Base-by-base conservation (phyloP, 352 stramenopile genomes). In the Thalassiosira gravida region DNA sequence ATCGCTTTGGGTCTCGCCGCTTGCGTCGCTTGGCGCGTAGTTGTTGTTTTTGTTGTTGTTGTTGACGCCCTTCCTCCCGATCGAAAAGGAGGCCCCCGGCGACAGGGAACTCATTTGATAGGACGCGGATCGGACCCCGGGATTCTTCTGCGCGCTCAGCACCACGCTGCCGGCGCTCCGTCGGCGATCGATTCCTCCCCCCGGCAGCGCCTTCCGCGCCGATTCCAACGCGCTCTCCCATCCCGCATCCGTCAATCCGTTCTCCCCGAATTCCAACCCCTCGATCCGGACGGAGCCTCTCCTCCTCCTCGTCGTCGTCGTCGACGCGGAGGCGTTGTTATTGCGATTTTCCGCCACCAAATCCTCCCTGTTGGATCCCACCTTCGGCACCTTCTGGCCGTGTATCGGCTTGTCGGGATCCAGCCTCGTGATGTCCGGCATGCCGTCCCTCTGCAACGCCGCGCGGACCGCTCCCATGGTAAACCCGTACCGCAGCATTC, bases 361-460 rank as follows among this genome's bases (percentile, higher is more conserved):
- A 25, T 58, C 18, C 29, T 25, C 18, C 1, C n/a, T 18, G 9
- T 25, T 13, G 6, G 3, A 3, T 2, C 1, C 47, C 20, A 56
- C 44, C 13, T 18, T 46, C 9, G 49, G 49, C 30, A 68, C 25
- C 24, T 57, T 65, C 16, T 78, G 69, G n/a, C 20, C 20, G 18
- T 42, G 64, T 6, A 87, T 32, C 29, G 59, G 83, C 56, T 64
- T 80, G 16, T 89, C 47, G 13, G 72, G 86, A 70, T 92, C 85
- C 27, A 89, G 73, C 27, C 91, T 81, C 62, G 92, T 85, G 20
- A 92, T 77, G 35, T 64, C 56, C 37, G 82, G 77, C 25, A 85
- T 87, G 16, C 95, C 96, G 72, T 98, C 95, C 88, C 95, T 93
- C 16, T 86, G 62, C 73, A 98, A 87, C 42, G 97, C 97, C 52